phyloP scores from a whole-genome alignment of 495 filamentous ascomycete species.

The Paragyromitra xinjiangensis region DNA sequence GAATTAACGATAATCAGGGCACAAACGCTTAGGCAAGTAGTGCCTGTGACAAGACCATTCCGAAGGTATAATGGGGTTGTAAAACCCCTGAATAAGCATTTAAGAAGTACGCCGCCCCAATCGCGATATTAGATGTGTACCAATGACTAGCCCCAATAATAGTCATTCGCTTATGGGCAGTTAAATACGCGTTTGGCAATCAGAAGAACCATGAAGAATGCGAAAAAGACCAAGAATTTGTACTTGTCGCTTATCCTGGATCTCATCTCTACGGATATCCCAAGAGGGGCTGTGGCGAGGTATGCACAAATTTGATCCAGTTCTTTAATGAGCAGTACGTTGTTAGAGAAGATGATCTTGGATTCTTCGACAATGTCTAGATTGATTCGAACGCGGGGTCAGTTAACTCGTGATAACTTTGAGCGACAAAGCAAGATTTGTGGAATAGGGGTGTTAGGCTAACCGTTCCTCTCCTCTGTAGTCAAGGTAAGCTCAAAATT shows the following conservation, averaged over 20 bases:
- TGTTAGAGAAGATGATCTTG: constrained; percentile 44
- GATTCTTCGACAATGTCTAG: constrained; percentile 54
- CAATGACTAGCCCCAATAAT: not conserved
- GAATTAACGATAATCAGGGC: too few relatives aligned
- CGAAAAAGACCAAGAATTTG: constrained; percentile 1
- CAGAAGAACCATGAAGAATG: constrained; percentile 13
- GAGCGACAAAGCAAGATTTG: not conserved
- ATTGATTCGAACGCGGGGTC: not conserved
- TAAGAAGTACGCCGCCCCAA: not conserved
- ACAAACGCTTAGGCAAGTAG: too few relatives aligned
- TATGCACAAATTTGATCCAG: constrained; percentile 51
- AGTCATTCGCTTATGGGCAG: not conserved
- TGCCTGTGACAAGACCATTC: not conserved
- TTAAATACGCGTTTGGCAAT: constrained; percentile 2
- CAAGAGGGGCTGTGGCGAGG: not conserved
- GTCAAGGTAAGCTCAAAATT: constrained; percentile 40
- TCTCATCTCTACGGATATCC: not conserved
- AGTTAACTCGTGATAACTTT: constrained; percentile 2
- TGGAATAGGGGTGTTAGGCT: not conserved
- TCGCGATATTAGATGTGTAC: not conserved
- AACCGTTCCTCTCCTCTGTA: constrained; percentile 48
- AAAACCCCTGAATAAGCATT: not conserved
- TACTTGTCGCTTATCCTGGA: not conserved
- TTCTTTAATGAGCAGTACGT: constrained; percentile 46
- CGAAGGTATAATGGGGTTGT: not conserved